Evolutionary conservation across 2,329 filamentous ascomycete species (phyloP).

Genomic region (Fusarium keratoplasticum): DNA sequence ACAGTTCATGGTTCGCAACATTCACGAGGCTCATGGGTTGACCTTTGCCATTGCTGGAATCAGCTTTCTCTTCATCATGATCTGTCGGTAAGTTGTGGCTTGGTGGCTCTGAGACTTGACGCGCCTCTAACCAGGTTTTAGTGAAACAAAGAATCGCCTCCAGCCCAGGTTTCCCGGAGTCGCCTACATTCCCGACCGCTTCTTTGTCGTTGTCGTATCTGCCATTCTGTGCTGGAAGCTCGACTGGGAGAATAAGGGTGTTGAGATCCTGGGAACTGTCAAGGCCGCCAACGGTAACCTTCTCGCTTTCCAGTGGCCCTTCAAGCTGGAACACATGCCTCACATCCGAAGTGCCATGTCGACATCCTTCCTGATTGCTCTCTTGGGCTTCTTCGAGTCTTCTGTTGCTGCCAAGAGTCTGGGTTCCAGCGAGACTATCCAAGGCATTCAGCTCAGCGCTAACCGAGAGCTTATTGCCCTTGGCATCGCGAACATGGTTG

Average conservation of each 20-base stretch:
- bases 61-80: slow-evolving; percentile 89
- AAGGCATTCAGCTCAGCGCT: slow-evolving; percentile 84
- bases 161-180: slow-evolving; percentile 83
- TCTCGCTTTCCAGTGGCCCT: slow-evolving; percentile 89
- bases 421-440: slow-evolving; percentile 75
- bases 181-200: slow-evolving; percentile 92
- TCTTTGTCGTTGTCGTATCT: slow-evolving; percentile 87
- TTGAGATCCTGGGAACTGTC: slow-evolving; percentile 86
- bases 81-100: slow-evolving; percentile 73
- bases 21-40: slow-evolving; percentile 74
- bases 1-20: slow-evolving; percentile 78
- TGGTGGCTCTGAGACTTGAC: background rate
- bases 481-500: slow-evolving; percentile 90
- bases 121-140: slow-evolving; percentile 47
- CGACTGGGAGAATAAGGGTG: slow-evolving; percentile 81
- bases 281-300: slow-evolving; percentile 76
- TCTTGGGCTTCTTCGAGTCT: slow-evolving; percentile 98
- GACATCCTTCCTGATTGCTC: slow-evolving; percentile 91
- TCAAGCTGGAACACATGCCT: slow-evolving; percentile 78
- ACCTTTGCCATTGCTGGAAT: slow-evolving; percentile 82
- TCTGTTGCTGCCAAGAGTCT: slow-evolving; percentile 95
- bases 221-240: slow-evolving; percentile 82
- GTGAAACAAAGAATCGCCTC: slow-evolving; percentile 83
- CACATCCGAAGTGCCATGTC: slow-evolving; percentile 89
- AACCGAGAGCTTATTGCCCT: slow-evolving; percentile 95